Conservation (phyloP, 805 yeast genomes). For the Pichia exigua region DNA sequence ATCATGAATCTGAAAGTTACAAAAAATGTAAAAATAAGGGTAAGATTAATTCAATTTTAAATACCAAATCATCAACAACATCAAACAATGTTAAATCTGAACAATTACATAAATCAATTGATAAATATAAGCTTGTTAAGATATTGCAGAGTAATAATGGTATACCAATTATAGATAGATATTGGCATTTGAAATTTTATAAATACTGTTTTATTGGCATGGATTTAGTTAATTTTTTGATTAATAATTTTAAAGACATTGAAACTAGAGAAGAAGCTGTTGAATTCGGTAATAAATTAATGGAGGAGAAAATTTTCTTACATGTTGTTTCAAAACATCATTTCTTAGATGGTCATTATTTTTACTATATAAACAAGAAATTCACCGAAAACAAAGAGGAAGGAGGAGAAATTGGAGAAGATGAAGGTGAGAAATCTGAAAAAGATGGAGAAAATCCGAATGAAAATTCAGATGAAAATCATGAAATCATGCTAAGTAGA, state of each 20-base stretch:
- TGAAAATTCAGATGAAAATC: conserved; percentile 11
- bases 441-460: neutral
- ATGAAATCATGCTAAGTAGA: conserved; percentile 53
- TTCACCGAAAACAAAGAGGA: conserved; percentile 22
- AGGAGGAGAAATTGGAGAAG: neutral
- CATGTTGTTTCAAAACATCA: conserved; percentile 82
- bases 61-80: neutral
- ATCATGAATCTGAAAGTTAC: conserved; percentile 15
- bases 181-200: conserved; percentile 86
- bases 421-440: neutral
- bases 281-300: conserved; percentile 66
- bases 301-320: conserved; percentile 62
- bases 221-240: conserved; percentile 80
- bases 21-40: conserved; percentile 8
- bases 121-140: conserved; percentile 45
- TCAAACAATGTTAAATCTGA: conserved; percentile 10
- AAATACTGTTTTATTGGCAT: conserved; percentile 75
- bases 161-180: conserved; percentile 62
- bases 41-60: neutral
- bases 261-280: conserved; percentile 79
- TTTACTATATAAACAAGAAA: conserved; percentile 62
- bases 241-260: conserved; percentile 71
- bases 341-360: conserved; percentile 88
- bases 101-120: conserved; percentile 40
- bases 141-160: conserved; percentile 64